Evolutionary conservation across 2,329 filamentous ascomycete species (phyloP).

Genomic region (Alternaria sp.): DNA sequence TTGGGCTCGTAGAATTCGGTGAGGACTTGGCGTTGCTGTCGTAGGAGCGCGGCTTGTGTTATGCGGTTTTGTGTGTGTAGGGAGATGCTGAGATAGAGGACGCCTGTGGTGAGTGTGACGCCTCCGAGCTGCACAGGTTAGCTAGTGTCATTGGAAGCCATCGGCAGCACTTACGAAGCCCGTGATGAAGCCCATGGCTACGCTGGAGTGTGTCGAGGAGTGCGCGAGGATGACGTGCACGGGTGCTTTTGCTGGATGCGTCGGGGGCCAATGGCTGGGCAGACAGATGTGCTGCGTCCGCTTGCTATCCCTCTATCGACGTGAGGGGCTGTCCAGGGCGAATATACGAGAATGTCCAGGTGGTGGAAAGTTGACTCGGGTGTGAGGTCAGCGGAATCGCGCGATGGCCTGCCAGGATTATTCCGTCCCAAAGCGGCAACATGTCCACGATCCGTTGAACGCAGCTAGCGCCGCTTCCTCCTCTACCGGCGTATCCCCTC

Average conservation of each 20-base stretch:
- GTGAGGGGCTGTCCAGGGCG: background rate
- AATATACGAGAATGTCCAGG: background rate
- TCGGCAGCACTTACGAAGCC: constrained; percentile 52
- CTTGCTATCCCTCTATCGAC: background rate
- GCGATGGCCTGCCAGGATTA: constrained; percentile 4
- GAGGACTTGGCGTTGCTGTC: constrained; percentile 54
- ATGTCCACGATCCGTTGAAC: background rate
- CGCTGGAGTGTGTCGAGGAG: constrained; percentile 4
- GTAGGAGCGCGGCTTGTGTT: constrained; percentile 54
- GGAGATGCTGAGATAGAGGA: constrained; percentile 48
- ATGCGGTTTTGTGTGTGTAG: constrained; percentile 56
- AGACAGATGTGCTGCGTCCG: background rate
- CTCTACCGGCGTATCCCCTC: background rate
- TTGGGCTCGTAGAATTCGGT: constrained; percentile 53
- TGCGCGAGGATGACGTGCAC: background rate
- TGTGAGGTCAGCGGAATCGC: constrained; percentile 16
- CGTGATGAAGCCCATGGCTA: constrained; percentile 58
- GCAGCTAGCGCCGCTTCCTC: background rate
- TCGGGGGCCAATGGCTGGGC: constrained; percentile 12
- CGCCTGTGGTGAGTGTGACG: constrained; percentile 57
- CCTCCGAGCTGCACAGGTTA: constrained; percentile 52
- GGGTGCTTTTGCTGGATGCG: background rate
- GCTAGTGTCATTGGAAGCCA: background rate
- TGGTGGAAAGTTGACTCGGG: background rate
- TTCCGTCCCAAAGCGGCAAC: constrained; percentile 8